Evolutionary conservation across 306 rosid species (phyloP), one percentile per base, ranked within the genome.

Genomic region (Hippophae gyantsensis): DNA sequence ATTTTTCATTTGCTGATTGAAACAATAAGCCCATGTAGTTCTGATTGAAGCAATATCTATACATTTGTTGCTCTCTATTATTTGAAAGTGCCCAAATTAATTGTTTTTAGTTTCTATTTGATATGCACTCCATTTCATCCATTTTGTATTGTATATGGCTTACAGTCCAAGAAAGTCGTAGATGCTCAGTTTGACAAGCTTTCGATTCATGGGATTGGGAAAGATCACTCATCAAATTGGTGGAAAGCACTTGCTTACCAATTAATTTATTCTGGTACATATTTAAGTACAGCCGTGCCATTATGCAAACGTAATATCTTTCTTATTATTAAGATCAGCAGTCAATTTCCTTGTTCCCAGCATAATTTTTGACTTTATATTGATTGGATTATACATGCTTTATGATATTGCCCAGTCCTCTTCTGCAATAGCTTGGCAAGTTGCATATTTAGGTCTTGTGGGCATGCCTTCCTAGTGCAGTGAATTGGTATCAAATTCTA

Each of bases 181-280:
- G 89, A 86, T 67, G 68, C 80, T 65, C 83, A 73, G 61, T 86
- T 66, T 68, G 95, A 89, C 74, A 80, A 70, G 73, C 97, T 89
- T 78, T 95, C 97, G 42, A 86, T 89, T 69, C 95, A 89, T 76
- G 97, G 97, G 48, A 83, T 86, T 60, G 97, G 97, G 65, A 89
- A 81, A 69, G 70, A 74, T 48, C 75, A 82, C 76, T 76, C 85
- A 40, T 72, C 93, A 56, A 86, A 80, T 74, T 89, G 97, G 95
- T 89, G 97, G 97, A 89, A 84, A 78, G 93, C 87, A 58, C 93
- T 89, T 6, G 95, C 83, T 56, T 73, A 68, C 66, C 89, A 82
- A 64, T 71, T 86, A 69, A 69, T 86, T 65, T 76, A 78, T 58
- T 71, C 76, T 57, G 97, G 97, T 89, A 84, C 60, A 45, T 41